phyloP scores from a whole-genome alignment of 352 stramenopile species.

The Pythium guiyangense region DNA sequence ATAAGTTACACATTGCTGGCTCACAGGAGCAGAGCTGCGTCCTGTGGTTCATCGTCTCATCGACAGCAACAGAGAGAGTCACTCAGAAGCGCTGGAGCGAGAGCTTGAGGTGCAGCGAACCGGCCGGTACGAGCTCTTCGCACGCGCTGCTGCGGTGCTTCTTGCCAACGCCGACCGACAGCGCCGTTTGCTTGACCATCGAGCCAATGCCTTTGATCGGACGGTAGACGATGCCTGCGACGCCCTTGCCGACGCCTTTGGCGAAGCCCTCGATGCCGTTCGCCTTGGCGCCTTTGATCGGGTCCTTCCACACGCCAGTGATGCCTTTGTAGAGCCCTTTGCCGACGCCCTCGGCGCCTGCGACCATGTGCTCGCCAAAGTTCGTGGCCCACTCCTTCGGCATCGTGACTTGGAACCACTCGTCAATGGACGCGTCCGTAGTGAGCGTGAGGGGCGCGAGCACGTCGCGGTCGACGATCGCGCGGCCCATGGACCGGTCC shows the following conservation, averaged over 20 bases:
- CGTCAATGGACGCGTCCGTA: conserved; percentile 20
- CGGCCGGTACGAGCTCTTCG: conserved; percentile 56
- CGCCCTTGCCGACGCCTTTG: conserved; percentile 63
- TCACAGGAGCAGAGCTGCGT: background rate
- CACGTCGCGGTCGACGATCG: conserved; percentile 33
- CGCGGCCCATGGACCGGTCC: conserved; percentile 64
- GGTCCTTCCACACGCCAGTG: conserved; percentile 74
- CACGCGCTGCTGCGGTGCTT: conserved; percentile 34
- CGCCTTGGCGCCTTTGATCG: conserved; percentile 69
- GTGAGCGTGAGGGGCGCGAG: conserved; percentile 27
- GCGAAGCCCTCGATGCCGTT: conserved; percentile 70
- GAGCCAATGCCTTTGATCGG: conserved; percentile 67
- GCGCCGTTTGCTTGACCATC: conserved; percentile 75
- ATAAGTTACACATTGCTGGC: conserved; percentile 61
- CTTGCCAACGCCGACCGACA: conserved; percentile 52
- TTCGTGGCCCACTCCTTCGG: conserved; percentile 64
- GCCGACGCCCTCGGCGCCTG: conserved; percentile 56
- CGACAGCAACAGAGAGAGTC: background rate
- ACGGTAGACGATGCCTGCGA: conserved; percentile 64
- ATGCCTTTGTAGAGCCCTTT: conserved; percentile 72
- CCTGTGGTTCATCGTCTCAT: no score
- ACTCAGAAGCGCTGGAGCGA: conserved; percentile 60
- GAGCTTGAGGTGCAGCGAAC: conserved; percentile 54
- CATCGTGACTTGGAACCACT: conserved; percentile 58
- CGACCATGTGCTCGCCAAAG: conserved; percentile 81